Evolutionary conservation across 1,284 basidiomycete species (phyloP), one percentile per base, ranked within the genome.

Genomic region (Tilletia indica): DNA sequence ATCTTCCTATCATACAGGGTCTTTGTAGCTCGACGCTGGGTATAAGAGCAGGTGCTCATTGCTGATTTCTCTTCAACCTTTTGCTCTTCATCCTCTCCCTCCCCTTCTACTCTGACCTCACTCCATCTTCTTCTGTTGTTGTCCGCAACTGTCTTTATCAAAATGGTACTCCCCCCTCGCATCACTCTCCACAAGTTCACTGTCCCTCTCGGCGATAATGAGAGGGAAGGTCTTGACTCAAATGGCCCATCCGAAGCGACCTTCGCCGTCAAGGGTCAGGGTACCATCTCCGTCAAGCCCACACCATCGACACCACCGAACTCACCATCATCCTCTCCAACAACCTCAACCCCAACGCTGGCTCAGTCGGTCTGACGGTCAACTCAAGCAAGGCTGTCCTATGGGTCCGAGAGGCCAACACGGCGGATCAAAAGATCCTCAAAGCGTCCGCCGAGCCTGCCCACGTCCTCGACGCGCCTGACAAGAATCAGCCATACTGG

Each of bases 401-500:
- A 14, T 54, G 51, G 51, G 51, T 54, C 51, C n/a, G n/a, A 54
- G n/a, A 9, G 6, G 25, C 19, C 8, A 31, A 31, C n/a, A 54
- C 19, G 51, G n/a, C 19, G 19, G 51, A 31, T n/a, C 51, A 31
- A 8, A 54, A 8, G n/a, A n/a, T 54, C 9, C 51, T 54, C 51
- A 54, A 19, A 6, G n/a, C n/a, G n/a, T 54, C 51, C 12, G 19
- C 9, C 8, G 25, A 54, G n/a, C 9, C 51, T 21, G 51, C 51
- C 9, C 19, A 54, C 51, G 51, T 54, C 9, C 51, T 54, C n/a
- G 51, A 54, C 19, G 51, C n/a, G 8, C 51, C 51, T n/a, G 25
- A n/a, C 12, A 54, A 54, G 51, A 54, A 54, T 54, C 51, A 54
- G 51, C 51, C 51, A 8, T 54, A 54, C 51, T 54, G 51, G 51